Conservation (phyloP, 31 red algal genomes). For the Odonthalia washingtoniensis region DNA sequence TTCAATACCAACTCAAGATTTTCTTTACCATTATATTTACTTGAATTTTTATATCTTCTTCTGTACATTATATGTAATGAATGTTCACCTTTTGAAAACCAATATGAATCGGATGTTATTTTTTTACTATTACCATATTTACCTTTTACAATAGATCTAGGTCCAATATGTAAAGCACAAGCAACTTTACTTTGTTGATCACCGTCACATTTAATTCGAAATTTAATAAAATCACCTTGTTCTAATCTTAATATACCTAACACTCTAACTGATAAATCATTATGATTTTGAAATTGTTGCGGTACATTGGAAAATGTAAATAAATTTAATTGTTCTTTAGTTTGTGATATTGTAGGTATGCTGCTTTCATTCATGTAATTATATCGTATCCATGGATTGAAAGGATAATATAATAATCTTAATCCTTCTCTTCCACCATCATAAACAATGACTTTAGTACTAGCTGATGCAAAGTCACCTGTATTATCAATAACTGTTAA, state of each 20-base stretch:
- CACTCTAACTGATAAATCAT: constrained; percentile 60
- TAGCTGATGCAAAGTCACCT: constrained; percentile 60
- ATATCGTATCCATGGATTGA: constrained; percentile 15
- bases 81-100: constrained; percentile 51
- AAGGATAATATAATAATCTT: constrained; percentile 53
- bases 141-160: constrained; percentile 18
- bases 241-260: constrained; percentile 44
- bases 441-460: constrained; percentile 60
- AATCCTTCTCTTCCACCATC: constrained; percentile 27
- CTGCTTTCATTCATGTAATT: too few species aligned
- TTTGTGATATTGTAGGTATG: too few species aligned
- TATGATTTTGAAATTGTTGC: too few species aligned
- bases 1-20: constrained; percentile 33
- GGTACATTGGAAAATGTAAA: too few species aligned
- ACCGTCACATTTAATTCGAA: constrained; percentile 49
- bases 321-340: too few species aligned
- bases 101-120: constrained; percentile 32
- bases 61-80: constrained; percentile 50
- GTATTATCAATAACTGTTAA: constrained; percentile 73
- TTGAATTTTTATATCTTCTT: background rate
- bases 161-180: constrained; percentile 49
- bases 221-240: constrained; percentile 35
- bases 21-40: too few species aligned
- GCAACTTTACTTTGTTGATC: too few species aligned
- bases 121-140: background rate